Base-by-base conservation (phyloP, 257 asterid species). In the Gentiana straminea region DNA sequence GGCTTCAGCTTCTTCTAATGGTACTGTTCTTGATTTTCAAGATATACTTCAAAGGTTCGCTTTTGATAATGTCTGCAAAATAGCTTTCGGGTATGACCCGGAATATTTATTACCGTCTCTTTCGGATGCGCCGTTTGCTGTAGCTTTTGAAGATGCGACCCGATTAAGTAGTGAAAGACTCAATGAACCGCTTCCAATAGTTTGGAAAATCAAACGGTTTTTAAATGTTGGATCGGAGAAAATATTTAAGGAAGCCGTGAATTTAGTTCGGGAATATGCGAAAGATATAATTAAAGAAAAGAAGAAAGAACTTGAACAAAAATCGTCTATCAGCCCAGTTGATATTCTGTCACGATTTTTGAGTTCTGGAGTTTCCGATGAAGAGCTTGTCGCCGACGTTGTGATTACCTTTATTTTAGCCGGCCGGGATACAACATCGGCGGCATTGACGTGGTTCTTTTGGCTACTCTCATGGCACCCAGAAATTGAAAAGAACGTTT, bases 61-160 rank as follows among this genome's bases (percentile, higher is more conserved):
- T 2, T 86, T 86, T 33, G 95, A 86, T 36, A 86, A 86, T 55
- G 58, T 86, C 0, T 86, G 95, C 60, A 64, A 58, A 49, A 64
- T 86, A 41, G 86, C 95, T 0, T 86, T 86, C 36, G 89, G 91
- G 0, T 73, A 78, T 33, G 95, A 86, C 38, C 95, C 95, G 0
- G 82, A 57, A 0, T 83, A 74, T 54, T 34, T 86, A 10, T 34
- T 65, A 33, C 83, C 84, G 0, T 63, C 78, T 7, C 60, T 77
- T 24, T 86, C 92, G 7, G 62, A 61, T 44, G 68, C 74, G 13
- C 39, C 73, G 33, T 86, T 86, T 46, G 77, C 86, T 0, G 62
- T 48, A 0, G 82, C 70, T 9, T 83, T 86, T 34, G 94, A 83
- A 12, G 61, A 51, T 1, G 73, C 85, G 0, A 47, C 79, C 10